Conservation (phyloP, 495 filamentous ascomycete species). For the Massariosphaeria phaeospora region DNA sequence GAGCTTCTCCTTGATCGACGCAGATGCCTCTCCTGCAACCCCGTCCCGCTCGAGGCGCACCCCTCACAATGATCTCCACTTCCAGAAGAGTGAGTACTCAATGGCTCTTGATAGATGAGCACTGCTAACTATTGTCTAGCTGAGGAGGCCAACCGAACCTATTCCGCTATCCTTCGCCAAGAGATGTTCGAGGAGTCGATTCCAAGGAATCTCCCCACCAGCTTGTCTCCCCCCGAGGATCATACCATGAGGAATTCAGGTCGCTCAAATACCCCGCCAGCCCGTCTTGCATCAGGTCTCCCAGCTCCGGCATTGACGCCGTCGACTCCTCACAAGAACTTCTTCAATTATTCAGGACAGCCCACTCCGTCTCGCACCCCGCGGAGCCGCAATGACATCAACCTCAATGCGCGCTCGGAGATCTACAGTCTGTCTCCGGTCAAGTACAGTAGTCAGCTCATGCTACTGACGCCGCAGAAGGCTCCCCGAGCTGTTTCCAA, state of each 20-base stretch:
- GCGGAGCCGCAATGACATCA: constrained; percentile 75
- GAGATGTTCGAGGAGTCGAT: constrained; percentile 88
- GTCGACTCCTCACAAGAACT: constrained; percentile 92
- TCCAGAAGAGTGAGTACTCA: constrained; percentile 72
- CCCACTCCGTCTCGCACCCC: constrained; percentile 86
- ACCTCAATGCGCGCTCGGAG: constrained; percentile 80
- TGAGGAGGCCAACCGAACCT: constrained; percentile 90
- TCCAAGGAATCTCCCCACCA: constrained; percentile 69
- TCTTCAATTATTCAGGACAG: constrained; percentile 83
- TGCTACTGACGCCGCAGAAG: constrained; percentile 83
- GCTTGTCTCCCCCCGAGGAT: constrained; percentile 55
- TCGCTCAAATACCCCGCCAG: constrained; percentile 76
- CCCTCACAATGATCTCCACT: constrained; percentile 85
- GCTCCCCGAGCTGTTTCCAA: constrained; percentile 86
- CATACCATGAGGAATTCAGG: constrained; percentile 61
- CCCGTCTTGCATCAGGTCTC: constrained; percentile 49
- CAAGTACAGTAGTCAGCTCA: constrained; percentile 79
- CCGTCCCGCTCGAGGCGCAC: constrained; percentile 78
- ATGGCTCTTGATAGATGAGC: not conserved
- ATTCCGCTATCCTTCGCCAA: constrained; percentile 77
- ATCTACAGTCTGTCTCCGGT: constrained; percentile 92
- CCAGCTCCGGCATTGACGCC: constrained; percentile 68
- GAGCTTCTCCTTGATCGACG: constrained; percentile 82
- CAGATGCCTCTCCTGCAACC: constrained; percentile 86
- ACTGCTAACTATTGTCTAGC: constrained; percentile 53